Conservation (phyloP, 331 rosid species). For the Acacia concinna region DNA sequence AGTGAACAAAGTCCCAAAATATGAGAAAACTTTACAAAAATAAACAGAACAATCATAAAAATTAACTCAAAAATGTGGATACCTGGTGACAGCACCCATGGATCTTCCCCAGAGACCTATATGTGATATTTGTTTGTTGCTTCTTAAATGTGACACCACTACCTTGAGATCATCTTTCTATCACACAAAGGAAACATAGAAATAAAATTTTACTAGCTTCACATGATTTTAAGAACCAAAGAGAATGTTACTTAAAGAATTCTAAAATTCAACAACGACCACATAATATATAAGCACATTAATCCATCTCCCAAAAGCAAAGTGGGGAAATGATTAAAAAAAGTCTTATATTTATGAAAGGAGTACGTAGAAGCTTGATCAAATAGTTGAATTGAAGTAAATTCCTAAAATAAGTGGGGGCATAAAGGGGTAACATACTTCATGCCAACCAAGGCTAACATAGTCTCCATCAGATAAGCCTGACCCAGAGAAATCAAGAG, state of each 20-base stretch:
- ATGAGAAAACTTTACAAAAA: slow-evolving; percentile 27
- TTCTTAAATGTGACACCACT: slow-evolving; percentile 82
- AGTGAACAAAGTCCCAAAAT: slow-evolving; percentile 19
- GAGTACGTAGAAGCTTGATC: slow-evolving; percentile 7
- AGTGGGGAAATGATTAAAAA: background rate
- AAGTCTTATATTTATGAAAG: slow-evolving; percentile 20
- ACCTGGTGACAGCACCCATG: slow-evolving; percentile 99
- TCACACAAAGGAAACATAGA: slow-evolving; percentile 37
- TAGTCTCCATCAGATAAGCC: slow-evolving; percentile 96
- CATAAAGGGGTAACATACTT: slow-evolving; percentile 55
- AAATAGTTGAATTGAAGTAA: slow-evolving; percentile 28
- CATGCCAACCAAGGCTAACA: slow-evolving; percentile 99
- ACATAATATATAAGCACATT: background rate
- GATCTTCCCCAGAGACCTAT: slow-evolving; percentile 99
- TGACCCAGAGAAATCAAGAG: slow-evolving; percentile 98
- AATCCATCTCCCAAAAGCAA: background rate
- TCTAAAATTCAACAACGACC: background rate
- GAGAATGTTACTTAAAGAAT: background rate
- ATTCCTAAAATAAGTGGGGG: slow-evolving; percentile 18
- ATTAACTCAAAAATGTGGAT: slow-evolving; percentile 25
- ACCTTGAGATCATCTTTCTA: slow-evolving; percentile 96
- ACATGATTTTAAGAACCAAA: slow-evolving; percentile 12
- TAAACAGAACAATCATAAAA: slow-evolving; percentile 8
- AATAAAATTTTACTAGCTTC: slow-evolving; percentile 26
- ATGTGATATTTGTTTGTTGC: slow-evolving; percentile 80